Percentiles rank a stretch among this genome's conserved stretches.
Evolutionary conservation across 805 yeast genomes (phyloP).

Genomic region (Pichia eremophila): DNA sequence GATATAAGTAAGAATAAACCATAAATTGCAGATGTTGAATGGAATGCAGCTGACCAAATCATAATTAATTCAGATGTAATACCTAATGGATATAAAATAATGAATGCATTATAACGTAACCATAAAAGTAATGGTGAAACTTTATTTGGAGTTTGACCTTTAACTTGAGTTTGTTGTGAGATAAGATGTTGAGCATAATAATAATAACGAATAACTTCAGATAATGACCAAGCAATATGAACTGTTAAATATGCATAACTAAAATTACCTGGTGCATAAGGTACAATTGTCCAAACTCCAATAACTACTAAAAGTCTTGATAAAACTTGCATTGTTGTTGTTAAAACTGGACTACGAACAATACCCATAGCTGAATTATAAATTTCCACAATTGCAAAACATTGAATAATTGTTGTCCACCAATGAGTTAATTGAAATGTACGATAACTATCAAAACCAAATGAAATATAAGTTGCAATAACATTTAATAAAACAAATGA

Average conservation of each 20-base stretch:
- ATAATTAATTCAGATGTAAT: constrained; percentile 76
- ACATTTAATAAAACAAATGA: constrained; percentile 23
- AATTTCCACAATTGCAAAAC: constrained; percentile 72
- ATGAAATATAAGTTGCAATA: constrained; percentile 12
- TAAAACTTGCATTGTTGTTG: constrained; percentile 80
- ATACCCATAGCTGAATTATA: constrained; percentile 68
- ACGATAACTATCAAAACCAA: constrained; percentile 45
- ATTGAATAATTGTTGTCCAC: constrained; percentile 59
- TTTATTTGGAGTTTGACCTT: constrained; percentile 27
- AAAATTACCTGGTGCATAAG: constrained; percentile 54
- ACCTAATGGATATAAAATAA: constrained; percentile 81
- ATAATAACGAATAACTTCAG: constrained; percentile 86
- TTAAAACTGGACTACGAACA: constrained; percentile 76
- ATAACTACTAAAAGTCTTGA: constrained; percentile 75
- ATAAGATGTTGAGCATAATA: constrained; percentile 68
- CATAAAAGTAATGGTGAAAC: constrained; percentile 55
- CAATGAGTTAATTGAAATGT: constrained; percentile 45
- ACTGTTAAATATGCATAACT: constrained; percentile 58
- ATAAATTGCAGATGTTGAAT: constrained; percentile 36
- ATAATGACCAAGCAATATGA: constrained; percentile 79
- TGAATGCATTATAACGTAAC: constrained; percentile 77
- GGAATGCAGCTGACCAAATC: constrained; percentile 50
- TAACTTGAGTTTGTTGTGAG: not conserved
- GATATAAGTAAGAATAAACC: constrained; percentile 46
- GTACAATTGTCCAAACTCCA: constrained; percentile 73